phyloP scores from a whole-genome alignment of 345 rosid genomes.

The Eucalyptus shirleyi region DNA sequence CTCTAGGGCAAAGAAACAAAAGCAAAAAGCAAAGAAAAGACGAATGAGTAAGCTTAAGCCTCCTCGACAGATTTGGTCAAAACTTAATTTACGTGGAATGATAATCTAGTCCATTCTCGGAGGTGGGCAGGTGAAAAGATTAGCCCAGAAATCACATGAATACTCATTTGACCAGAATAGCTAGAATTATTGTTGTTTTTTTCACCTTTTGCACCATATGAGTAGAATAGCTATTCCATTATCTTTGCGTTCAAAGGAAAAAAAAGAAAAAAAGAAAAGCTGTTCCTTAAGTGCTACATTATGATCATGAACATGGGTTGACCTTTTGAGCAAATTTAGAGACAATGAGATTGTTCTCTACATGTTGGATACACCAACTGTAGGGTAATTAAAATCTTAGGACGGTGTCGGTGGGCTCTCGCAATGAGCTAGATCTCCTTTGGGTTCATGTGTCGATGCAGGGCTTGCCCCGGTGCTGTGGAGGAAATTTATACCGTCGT shows the following conservation, averaged over 20 bases:
- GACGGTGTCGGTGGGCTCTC: background rate
- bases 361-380: conserved; percentile 26
- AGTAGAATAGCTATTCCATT: background rate
- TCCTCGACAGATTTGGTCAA: background rate
- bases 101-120: background rate
- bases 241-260: background rate
- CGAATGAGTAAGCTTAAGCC: background rate
- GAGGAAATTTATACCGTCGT: conserved; percentile 24
- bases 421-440: conserved; percentile 14
- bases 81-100: background rate
- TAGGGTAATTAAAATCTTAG: conserved; percentile 33
- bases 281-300: background rate
- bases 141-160: background rate
- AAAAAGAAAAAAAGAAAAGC: background rate
- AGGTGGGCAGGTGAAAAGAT: background rate
- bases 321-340: background rate
- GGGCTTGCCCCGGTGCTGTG: conserved; percentile 30
- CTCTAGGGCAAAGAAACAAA: background rate
- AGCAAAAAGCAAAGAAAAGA: background rate
- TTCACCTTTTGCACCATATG: background rate
- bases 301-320: background rate
- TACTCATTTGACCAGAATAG: background rate
- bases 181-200: background rate
- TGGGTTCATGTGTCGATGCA: conserved; percentile 17
- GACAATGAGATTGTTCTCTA: background rate